Base-by-base conservation (phyloP, 805 yeast genomes). In the Kodamaea hsintzibuensis region DNA sequence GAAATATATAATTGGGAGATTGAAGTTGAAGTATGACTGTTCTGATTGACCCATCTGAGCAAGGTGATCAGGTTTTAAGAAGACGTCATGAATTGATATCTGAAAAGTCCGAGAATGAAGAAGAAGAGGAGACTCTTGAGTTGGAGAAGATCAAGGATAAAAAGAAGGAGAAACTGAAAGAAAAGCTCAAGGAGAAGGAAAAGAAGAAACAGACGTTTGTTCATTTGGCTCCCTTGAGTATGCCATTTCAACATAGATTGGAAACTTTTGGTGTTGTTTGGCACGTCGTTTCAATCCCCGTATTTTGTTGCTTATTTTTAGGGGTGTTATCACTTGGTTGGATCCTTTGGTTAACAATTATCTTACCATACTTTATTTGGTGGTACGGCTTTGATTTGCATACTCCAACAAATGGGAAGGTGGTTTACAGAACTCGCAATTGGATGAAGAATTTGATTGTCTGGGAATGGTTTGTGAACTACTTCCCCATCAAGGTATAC, bases 401-500 rank as follows among this genome's bases (percentile, higher is more conserved):
- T 57, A 80, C 96, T 0, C 89, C 91, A 0, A 81, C 85, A 10
- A 85, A 87, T 60, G 98, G 98, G 1, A 77, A 80, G 14, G 87
- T 84, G 0, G 78, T 81, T 1, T 70, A 79, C 50, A 70, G 96
- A 39, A 75, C 79, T 43, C 84, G 88, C 2, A 67, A 70, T 1
- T 76, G 80, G 74, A 74, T 89, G 65, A 80, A 90, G 57, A 77
- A 80, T 30, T 62, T 82, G 37, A 62, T 71, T 7, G 58, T 89
- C 16, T 93, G 95, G 91, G 82, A 77, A 56, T 80, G 84, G 69
- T 91, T 88, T 66, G 85, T 86, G 45, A 73, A 78, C 46, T 95
- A 91, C 70, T 95, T 88, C 71, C 98, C 98, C 0, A 82, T 95
- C 17, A 69, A 68, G 0, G 72, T 91, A 10, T 87, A 84, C 68